Conservation (phyloP, 2,329 filamentous ascomycete genomes). For the Aspergillus neotritici region DNA sequence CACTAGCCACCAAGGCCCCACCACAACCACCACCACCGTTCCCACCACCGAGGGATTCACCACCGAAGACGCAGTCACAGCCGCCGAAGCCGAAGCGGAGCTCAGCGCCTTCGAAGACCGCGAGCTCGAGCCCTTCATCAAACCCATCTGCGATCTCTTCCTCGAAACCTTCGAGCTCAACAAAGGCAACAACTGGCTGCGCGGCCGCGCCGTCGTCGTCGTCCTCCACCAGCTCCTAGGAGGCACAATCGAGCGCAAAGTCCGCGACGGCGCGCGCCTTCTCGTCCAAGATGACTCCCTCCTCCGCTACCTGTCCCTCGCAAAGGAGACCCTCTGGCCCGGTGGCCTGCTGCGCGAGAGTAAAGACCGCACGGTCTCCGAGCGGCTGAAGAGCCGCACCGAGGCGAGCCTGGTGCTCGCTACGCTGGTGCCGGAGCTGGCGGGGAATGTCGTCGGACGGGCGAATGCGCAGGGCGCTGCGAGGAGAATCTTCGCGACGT, state of each 20-base stretch:
- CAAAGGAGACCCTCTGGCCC: slow-evolving; percentile 80
- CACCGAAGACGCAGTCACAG: slow-evolving; percentile 45
- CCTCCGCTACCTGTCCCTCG: slow-evolving; percentile 64
- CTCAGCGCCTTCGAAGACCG: slow-evolving; percentile 86
- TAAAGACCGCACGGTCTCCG: slow-evolving; percentile 57
- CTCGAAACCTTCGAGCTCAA: slow-evolving; percentile 93
- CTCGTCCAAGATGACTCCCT: slow-evolving; percentile 73
- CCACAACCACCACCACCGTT: slow-evolving; percentile 20
- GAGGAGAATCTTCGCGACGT: slow-evolving; percentile 77
- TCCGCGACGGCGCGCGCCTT: slow-evolving; percentile 73
- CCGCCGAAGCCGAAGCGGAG: slow-evolving; percentile 83
- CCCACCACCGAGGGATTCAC: slow-evolving; percentile 44
- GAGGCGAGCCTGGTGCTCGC: slow-evolving; percentile 87
- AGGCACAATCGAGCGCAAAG: slow-evolving; percentile 91
- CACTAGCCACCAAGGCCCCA: slow-evolving; percentile 46
- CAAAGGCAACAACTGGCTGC: slow-evolving; percentile 92
- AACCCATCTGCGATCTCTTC: slow-evolving; percentile 96
- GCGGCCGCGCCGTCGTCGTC: slow-evolving; percentile 89
- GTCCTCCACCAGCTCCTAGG: slow-evolving; percentile 93
- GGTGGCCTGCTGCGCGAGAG: slow-evolving; percentile 43
- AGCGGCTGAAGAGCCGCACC: slow-evolving; percentile 73
- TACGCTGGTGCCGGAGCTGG: slow-evolving; percentile 83
- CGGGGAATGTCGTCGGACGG: slow-evolving; percentile 85
- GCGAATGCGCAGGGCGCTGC: slow-evolving; percentile 88
- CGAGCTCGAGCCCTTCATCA: slow-evolving; percentile 91